Evolutionary conservation across 2,329 filamentous ascomycete species (phyloP).

Genomic region (Pseudohalonectria lignicola): DNA sequence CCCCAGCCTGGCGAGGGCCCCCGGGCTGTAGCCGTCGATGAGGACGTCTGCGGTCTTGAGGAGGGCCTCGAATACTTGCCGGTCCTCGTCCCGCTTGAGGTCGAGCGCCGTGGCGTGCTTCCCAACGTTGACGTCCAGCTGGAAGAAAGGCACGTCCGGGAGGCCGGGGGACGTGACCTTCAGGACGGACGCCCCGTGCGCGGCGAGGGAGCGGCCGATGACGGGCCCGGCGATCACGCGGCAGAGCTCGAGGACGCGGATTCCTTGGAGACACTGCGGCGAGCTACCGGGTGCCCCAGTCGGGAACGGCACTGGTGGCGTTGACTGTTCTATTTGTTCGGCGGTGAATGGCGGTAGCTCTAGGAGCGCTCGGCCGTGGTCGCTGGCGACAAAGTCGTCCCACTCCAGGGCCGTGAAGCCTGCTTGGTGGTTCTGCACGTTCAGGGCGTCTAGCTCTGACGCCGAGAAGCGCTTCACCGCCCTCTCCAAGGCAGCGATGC

Average conservation of each 20-base stretch:
- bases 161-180: conserved; percentile 29
- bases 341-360: conserved; percentile 30
- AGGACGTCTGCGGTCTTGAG: conserved; percentile 37
- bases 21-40: conserved; percentile 39
- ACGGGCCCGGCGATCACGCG: conserved; percentile 35
- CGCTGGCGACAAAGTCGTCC: conserved; percentile 27
- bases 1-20: conserved; percentile 27
- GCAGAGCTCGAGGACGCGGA: conserved; percentile 38
- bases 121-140: conserved; percentile 31
- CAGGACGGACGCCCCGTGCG: conserved; percentile 34
- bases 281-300: conserved; percentile 14
- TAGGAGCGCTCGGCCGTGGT: conserved; percentile 23
- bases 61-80: conserved; percentile 33
- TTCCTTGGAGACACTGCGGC: conserved; percentile 27
- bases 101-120: conserved; percentile 35
- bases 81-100: conserved; percentile 32
- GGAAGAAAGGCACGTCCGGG: conserved; percentile 26
- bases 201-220: conserved; percentile 28
- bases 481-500: conserved; percentile 46
- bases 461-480: conserved; percentile 19
- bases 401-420: conserved; percentile 32
- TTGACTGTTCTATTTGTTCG: conserved; percentile 24
- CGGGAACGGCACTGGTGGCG: conserved; percentile 32
- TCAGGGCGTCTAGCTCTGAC: conserved; percentile 29
- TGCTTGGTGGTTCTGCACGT: conserved; percentile 26